Conservation (phyloP, 495 filamentous ascomycete genomes). For the Pseudoneurospora amorphoporcata region DNA sequence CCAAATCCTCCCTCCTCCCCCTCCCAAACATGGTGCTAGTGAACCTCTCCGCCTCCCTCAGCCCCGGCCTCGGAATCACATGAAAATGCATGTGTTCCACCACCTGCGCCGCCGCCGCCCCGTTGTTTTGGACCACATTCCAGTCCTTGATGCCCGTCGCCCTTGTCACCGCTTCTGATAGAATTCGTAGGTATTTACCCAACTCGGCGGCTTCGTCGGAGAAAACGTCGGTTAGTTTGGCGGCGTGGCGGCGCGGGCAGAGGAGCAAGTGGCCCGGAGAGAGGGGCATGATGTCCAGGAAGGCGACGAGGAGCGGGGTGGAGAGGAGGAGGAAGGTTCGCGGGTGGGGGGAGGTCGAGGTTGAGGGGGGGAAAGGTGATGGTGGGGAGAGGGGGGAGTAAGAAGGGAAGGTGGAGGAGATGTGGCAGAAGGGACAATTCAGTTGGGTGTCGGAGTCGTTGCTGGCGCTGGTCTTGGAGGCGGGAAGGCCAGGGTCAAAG, state of each 20-base stretch:
- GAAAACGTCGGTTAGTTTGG: slow-evolving; percentile 57
- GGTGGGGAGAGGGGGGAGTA: slow-evolving; percentile 31
- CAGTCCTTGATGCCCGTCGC: slow-evolving; percentile 60
- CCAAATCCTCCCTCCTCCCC: slow-evolving; percentile 70
- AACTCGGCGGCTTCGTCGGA: slow-evolving; percentile 47
- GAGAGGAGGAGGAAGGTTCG: slow-evolving; percentile 62
- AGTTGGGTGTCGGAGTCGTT: not conserved
- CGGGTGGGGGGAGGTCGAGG: slow-evolving; percentile 24
- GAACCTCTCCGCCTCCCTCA: slow-evolving; percentile 42
- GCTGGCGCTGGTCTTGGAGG: not conserved
- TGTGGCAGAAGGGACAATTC: slow-evolving; percentile 58
- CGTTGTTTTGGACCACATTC: slow-evolving; percentile 96
- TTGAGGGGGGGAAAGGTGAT: slow-evolving; percentile 20
- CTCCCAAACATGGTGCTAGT: slow-evolving; percentile 70
- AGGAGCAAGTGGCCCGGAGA: slow-evolving; percentile 69
- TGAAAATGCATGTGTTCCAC: slow-evolving; percentile 91
- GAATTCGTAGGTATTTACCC: slow-evolving; percentile 60
- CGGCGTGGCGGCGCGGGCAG: slow-evolving; percentile 57
- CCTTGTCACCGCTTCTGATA: slow-evolving; percentile 59
- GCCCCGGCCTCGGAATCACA: slow-evolving; percentile 64
- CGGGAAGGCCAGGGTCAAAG: slow-evolving; percentile 5
- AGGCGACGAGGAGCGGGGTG: slow-evolving; percentile 63
- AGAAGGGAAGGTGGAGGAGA: slow-evolving; percentile 37
- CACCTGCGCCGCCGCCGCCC: slow-evolving; percentile 75
- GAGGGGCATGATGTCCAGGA: slow-evolving; percentile 85